A percentile compares a stretch with the other conserved stretches of the same genome.
Evolutionary conservation across 2,329 filamentous ascomycete species (phyloP).

Genomic region (Fusarium domesticum): DNA sequence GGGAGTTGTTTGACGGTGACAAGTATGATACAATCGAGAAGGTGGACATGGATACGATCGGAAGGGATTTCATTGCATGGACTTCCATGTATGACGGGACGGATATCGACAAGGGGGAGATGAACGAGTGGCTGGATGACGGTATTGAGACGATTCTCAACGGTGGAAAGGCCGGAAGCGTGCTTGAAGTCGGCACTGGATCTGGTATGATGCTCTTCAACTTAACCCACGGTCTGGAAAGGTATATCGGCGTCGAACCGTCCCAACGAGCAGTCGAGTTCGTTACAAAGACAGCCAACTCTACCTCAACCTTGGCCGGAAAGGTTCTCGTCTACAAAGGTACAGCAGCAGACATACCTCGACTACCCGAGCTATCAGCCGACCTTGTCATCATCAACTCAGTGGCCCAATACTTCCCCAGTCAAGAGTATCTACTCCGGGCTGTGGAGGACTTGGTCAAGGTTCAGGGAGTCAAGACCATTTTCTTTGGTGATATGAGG

Average conservation of each 20-base stretch:
- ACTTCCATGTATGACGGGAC: slow-evolving; percentile 31
- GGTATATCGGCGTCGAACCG: slow-evolving; percentile 31
- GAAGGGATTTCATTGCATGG: slow-evolving; percentile 30
- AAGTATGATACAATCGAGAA: slow-evolving; percentile 11
- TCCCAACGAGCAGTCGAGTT: slow-evolving; percentile 22
- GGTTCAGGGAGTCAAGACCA: not conserved
- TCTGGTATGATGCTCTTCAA: slow-evolving; percentile 35
- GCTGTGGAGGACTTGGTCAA: slow-evolving; percentile 14
- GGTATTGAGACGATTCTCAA: slow-evolving; percentile 23
- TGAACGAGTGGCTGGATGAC: slow-evolving; percentile 35
- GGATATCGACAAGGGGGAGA: slow-evolving; percentile 25
- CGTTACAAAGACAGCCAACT: slow-evolving; percentile 11
- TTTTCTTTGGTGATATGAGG: slow-evolving; percentile 27
- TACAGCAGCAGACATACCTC: slow-evolving; percentile 19
- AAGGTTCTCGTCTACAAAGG: slow-evolving; percentile 18
- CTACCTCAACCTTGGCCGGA: slow-evolving; percentile 3
- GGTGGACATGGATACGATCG: slow-evolving; percentile 9
- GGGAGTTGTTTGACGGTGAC: slow-evolving; percentile 11
- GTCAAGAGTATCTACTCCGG: slow-evolving; percentile 21
- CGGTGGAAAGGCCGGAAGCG: slow-evolving; percentile 6
- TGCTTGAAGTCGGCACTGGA: slow-evolving; percentile 33
- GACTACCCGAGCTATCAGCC: slow-evolving; percentile 1
- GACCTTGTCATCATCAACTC: slow-evolving; percentile 29
- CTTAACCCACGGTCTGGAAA: slow-evolving; percentile 14
- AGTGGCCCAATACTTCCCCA: slow-evolving; percentile 31